These are phyloP conservation scores for Cyathus striatus DNA, from an alignment of 768 basidiomycete genomes.

Conservation along the genomic window DNA sequence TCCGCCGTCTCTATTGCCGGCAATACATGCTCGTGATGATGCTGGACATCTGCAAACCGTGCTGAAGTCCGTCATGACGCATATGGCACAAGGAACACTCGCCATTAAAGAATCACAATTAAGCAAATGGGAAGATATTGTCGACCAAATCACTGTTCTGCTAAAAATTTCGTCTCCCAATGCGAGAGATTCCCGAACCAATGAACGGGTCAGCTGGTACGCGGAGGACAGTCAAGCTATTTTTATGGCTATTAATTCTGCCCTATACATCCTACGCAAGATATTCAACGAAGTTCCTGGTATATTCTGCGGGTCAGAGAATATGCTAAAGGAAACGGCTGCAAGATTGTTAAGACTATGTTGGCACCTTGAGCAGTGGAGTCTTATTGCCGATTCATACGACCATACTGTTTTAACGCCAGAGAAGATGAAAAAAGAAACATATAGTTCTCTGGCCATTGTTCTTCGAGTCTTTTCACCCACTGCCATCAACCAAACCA, in stretches of 20 bases:
- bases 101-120: too few relatives aligned
- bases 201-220: too few relatives aligned
- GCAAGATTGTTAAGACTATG: conserved; percentile 49
- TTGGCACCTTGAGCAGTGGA: conserved; percentile 54
- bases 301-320: conserved; percentile 40
- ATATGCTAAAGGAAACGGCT: conserved; percentile 45
- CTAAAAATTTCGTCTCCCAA: too few relatives aligned
- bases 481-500: conserved; percentile 21
- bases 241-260: conserved; percentile 46
- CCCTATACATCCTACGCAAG: conserved; percentile 49
- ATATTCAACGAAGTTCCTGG: conserved; percentile 44
- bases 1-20: too few relatives aligned
- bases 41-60: too few relatives aligned
- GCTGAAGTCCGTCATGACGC: too few relatives aligned
- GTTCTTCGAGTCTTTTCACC: conserved; percentile 46
- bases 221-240: too few relatives aligned
- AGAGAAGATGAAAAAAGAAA: conserved; percentile 39
- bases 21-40: too few relatives aligned
- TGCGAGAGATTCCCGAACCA: too few relatives aligned
- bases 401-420: conserved; percentile 41
- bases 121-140: too few relatives aligned
- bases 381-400: conserved; percentile 34
- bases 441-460: conserved; percentile 34
- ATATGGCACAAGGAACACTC: too few relatives aligned
- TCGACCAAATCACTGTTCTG: too few relatives aligned